Evolutionary conservation across 768 basidiomycete genomes (phyloP), one percentile per base, ranked within the genome.

Genomic region (Harrya chromipes): DNA sequence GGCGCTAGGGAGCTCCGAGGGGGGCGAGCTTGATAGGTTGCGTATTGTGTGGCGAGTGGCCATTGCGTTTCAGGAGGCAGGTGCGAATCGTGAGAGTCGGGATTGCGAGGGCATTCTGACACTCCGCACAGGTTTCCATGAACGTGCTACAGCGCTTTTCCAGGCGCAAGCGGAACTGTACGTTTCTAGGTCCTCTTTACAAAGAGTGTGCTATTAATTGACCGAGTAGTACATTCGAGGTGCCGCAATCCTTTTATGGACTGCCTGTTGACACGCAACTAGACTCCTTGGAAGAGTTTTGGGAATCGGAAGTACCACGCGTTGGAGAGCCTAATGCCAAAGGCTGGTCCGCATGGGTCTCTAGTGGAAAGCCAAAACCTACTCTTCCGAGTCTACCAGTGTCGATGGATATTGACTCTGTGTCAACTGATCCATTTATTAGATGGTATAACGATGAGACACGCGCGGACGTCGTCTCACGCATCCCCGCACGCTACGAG

Each of bases 121-220:
- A 23, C 19, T 31, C 20, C 27, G 23, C 16, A 11, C 57, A 91
- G 89, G 90, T 12, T 91, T 78, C 54, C 54, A 73, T 37, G 90
- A 93, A 67, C 80, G 85, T 41, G 84, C 86, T 12, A 82, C 75
- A 46, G 88, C 88, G 4, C 70, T 90, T 60, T 86, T 90, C 58
- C 90, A 93, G 64, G 88, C 87, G 10, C 87, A 93, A 66, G 80
- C 84, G 14, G 90, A 92, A 69, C 58, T 91, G 90, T 92, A 70
- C 57, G 83, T 64, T 40, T 40, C 38, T 12, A 23, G 14, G 42
- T 43, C 8, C 38, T 26, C 34, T 33, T 23, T 23, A 45, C 16
- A 24, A 47, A 12, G 21, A 40, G 27, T 35, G 54, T 43, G 47
- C 50, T 47, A 24, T 42, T 43, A 10, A 59, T 51, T 10, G 33